These are phyloP conservation scores for Pterocarpus macrocarpus DNA, from an alignment of 306 rosid genomes.

Conservation along the genomic window DNA sequence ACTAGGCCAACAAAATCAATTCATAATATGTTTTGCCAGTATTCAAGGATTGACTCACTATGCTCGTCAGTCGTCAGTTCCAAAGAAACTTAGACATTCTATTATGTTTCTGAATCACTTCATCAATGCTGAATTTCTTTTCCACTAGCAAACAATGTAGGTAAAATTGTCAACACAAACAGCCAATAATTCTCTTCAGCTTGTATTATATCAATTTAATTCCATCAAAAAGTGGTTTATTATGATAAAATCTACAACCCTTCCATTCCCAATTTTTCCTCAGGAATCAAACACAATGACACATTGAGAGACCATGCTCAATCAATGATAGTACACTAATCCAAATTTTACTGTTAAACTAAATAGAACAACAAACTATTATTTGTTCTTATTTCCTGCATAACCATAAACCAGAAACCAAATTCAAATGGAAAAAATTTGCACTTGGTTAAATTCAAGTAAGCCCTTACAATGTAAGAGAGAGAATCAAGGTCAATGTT, in stretches of 20 bases:
- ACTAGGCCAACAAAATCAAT: constrained; percentile 31
- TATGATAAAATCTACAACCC: constrained; percentile 16
- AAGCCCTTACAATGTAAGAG: constrained; percentile 83
- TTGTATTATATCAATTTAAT: constrained; percentile 3
- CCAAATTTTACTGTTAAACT: constrained; percentile 36
- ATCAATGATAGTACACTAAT: too few relatives aligned
- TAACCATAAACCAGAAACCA: constrained; percentile 35
- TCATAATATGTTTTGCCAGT: constrained; percentile 28
- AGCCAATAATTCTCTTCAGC: constrained; percentile 16
- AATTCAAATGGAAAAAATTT: constrained; percentile 39
- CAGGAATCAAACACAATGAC: constrained; percentile 36
- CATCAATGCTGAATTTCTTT: constrained; percentile 7
- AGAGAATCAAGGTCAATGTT: constrained; percentile 67
- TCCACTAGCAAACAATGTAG: constrained; percentile 39
- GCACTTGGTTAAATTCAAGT: constrained; percentile 40
- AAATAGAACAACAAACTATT: constrained; percentile 27
- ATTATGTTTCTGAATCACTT: constrained; percentile 28
- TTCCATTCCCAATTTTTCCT: constrained; percentile 19
- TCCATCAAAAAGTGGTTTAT: constrained; percentile 21
- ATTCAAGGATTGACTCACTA: constrained; percentile 19
- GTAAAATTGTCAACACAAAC: constrained; percentile 21
- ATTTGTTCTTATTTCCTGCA: constrained; percentile 2
- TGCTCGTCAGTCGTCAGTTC: not conserved
- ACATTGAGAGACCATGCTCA: not conserved
- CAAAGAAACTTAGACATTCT: constrained; percentile 12